phyloP scores from a whole-genome alignment of 2,329 filamentous ascomycete genomes.

The Cercospora canescens region DNA sequence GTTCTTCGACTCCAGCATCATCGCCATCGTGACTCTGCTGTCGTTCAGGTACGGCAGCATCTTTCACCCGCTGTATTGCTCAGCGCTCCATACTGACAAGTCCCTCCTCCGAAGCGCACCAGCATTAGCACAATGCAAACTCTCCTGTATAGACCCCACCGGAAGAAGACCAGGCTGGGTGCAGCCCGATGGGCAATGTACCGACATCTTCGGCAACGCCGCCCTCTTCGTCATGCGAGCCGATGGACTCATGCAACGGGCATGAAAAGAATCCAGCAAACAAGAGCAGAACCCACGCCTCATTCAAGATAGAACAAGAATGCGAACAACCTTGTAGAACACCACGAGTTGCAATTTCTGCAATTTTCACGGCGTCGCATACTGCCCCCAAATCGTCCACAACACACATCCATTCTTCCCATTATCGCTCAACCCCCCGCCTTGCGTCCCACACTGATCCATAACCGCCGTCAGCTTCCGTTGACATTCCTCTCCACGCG shows the following conservation, averaged over 20 bases:
- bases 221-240: neutral
- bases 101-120: neutral
- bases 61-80: neutral
- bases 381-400: slow-evolving; percentile 13
- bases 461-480: slow-evolving; percentile 10
- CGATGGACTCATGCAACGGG: neutral
- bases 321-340: neutral
- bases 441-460: slow-evolving; percentile 16
- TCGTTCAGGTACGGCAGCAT: neutral
- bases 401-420: slow-evolving; percentile 18
- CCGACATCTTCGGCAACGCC: neutral
- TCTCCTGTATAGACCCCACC: neutral
- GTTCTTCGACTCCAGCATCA: neutral
- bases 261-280: neutral
- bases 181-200: neutral
- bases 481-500: slow-evolving; percentile 15
- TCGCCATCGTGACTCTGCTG: neutral
- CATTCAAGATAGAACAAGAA: neutral
- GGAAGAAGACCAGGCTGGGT: neutral
- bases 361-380: neutral
- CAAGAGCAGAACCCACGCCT: neutral
- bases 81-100: no score
- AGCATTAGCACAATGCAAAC: neutral
- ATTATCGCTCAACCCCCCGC: slow-evolving; percentile 17
- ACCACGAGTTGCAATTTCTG: no score